These are phyloP conservation scores for Pichia paraexigua DNA, from an alignment of 805 yeast species.

Conservation along the genomic window DNA sequence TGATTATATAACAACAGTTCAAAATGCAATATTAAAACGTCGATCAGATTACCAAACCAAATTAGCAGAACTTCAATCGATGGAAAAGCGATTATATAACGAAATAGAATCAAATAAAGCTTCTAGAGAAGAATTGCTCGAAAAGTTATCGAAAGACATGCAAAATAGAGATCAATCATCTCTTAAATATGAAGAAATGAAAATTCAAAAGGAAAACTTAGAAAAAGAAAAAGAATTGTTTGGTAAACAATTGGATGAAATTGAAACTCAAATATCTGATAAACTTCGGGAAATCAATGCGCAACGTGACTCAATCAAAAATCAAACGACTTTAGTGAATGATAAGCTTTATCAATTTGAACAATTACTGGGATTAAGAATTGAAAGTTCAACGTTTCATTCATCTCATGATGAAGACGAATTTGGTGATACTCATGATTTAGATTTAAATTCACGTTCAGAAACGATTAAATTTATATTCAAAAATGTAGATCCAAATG, in stretches of 20 bases:
- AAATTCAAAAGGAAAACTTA: conserved; percentile 29
- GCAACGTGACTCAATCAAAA: conserved; percentile 25
- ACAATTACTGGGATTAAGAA: conserved; percentile 37
- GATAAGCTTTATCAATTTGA: conserved; percentile 39
- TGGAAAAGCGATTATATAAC: conserved; percentile 14
- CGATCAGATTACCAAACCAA: conserved; percentile 18
- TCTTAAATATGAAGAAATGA: conserved; percentile 33
- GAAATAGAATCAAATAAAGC: conserved; percentile 15
- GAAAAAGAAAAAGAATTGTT: conserved; percentile 21
- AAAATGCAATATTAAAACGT: conserved; percentile 12
- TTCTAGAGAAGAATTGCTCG: conserved; percentile 17
- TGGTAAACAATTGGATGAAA: conserved; percentile 22
- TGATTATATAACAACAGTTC: conserved; percentile 14
- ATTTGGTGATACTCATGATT: conserved; percentile 24
- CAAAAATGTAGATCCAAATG: conserved; percentile 38
- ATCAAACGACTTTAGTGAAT: conserved; percentile 33
- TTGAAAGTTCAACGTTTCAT: conserved; percentile 27
- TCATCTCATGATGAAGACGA: conserved; percentile 9
- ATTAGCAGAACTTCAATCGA: conserved; percentile 15
- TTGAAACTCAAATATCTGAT: conserved; percentile 20
- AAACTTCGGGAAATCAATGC: conserved; percentile 20
- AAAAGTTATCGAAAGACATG: conserved; percentile 16
- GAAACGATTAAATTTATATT: conserved; percentile 33
- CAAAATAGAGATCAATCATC: conserved; percentile 28
- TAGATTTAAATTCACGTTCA: neutral